Conservation (phyloP, 1,139 yeast genomes). For the Hyphopichia khmerensis region DNA sequence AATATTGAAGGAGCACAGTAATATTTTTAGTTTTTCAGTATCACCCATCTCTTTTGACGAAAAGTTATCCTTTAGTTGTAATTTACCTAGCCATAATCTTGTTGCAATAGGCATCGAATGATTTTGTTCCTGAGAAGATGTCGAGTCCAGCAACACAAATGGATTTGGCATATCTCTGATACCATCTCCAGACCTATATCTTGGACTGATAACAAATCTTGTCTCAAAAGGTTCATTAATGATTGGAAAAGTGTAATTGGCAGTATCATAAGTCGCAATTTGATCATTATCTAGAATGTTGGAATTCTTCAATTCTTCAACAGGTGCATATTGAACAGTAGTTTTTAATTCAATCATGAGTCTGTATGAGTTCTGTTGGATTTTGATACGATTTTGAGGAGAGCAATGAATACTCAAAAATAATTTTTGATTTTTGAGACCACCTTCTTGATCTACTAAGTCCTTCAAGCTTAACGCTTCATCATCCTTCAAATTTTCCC, state of each 20-base stretch:
- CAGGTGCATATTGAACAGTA: constrained; percentile 19
- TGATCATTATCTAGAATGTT: constrained; percentile 7
- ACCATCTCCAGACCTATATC: constrained; percentile 20
- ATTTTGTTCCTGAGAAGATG: constrained; percentile 10
- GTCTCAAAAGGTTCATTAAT: constrained; percentile 36
- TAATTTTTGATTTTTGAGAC: constrained; percentile 14
- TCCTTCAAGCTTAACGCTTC: constrained; percentile 28
- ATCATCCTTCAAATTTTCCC: constrained; percentile 44
- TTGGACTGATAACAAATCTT: constrained; percentile 37
- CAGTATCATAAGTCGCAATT: constrained; percentile 28
- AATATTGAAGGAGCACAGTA: constrained; percentile 18
- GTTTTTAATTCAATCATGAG: constrained; percentile 25
- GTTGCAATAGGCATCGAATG: constrained; percentile 42
- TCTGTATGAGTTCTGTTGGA: constrained; percentile 7
- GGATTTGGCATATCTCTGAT: constrained; percentile 42
- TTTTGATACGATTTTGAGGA: constrained; percentile 9
- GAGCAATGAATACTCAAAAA: constrained; percentile 27
- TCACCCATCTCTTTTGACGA: not conserved
- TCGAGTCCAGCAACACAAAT: constrained; percentile 23
- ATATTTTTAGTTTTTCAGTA: constrained; percentile 14
- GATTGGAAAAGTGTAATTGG: constrained; percentile 28
- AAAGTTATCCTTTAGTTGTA: constrained; percentile 15
- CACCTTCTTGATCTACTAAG: constrained; percentile 11
- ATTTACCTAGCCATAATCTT: constrained; percentile 46
- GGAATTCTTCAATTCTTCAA: not conserved